These are phyloP conservation scores for Phylloporus sp. DNA, from an alignment of 768 basidiomycete genomes.

Conservation along the genomic window DNA sequence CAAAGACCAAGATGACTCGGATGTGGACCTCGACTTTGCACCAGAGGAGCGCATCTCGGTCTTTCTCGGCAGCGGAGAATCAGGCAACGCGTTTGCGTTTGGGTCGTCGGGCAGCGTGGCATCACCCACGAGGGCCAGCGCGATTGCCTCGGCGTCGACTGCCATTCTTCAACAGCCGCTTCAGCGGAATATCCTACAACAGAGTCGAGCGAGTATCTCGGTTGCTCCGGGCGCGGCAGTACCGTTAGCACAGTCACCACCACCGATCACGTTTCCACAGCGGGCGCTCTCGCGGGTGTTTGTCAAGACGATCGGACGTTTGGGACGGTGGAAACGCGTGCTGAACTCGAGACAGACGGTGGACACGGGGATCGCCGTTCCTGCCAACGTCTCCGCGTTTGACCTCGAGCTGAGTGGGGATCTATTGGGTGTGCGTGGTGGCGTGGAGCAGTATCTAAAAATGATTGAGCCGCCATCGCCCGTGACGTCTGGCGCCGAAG, in stretches of 20 bases:
- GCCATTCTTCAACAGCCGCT: slow-evolving; percentile 64
- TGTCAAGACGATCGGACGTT: slow-evolving; percentile 75
- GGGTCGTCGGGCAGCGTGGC: slow-evolving; percentile 20
- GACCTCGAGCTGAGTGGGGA: slow-evolving; percentile 66
- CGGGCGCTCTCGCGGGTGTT: slow-evolving; percentile 70
- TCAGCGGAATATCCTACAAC: slow-evolving; percentile 47
- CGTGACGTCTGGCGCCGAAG: slow-evolving; percentile 9
- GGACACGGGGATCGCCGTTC: slow-evolving; percentile 34
- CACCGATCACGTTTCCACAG: slow-evolving; percentile 46
- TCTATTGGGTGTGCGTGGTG: slow-evolving; percentile 55
- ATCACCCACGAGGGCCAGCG: slow-evolving; percentile 40
- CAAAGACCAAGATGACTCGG: slow-evolving; percentile 55
- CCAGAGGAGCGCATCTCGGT: slow-evolving; percentile 44
- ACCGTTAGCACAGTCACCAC: slow-evolving; percentile 32
- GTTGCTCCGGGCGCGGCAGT: slow-evolving; percentile 20
- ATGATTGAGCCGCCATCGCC: slow-evolving; percentile 42
- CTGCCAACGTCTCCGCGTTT: slow-evolving; percentile 61
- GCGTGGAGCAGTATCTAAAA: slow-evolving; percentile 63
- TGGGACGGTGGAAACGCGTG: slow-evolving; percentile 81
- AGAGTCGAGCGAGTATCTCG: slow-evolving; percentile 36
- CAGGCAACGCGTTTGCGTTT: slow-evolving; percentile 44
- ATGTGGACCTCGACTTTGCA: slow-evolving; percentile 76
- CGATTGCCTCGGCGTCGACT: slow-evolving; percentile 53
- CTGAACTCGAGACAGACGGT: slow-evolving; percentile 46
- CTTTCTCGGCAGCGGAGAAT: slow-evolving; percentile 36